These are phyloP conservation scores for Taiozyma sp. DNA, from an alignment of 1,139 yeast genomes.

Conservation along the genomic window DNA sequence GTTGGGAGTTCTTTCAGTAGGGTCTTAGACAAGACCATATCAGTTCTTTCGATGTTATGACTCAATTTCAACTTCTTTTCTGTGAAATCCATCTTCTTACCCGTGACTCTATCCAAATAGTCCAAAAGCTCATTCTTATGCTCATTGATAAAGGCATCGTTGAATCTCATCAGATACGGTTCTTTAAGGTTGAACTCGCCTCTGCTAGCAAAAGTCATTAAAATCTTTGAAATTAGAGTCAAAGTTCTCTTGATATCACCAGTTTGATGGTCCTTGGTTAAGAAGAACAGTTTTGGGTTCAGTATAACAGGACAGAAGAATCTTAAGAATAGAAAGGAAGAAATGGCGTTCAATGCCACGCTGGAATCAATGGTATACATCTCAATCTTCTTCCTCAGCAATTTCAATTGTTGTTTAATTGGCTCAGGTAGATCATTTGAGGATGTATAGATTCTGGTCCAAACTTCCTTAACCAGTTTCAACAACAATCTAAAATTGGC, in stretches of 20 bases:
- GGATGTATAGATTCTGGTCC: constrained; percentile 67
- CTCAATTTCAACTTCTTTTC: constrained; percentile 55
- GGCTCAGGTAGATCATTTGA: constrained; percentile 74
- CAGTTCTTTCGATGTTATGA: constrained; percentile 46
- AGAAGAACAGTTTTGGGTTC: constrained; percentile 79
- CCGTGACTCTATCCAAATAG: constrained; percentile 72
- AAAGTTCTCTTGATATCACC: constrained; percentile 72
- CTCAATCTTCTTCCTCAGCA: constrained; percentile 58
- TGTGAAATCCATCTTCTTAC: constrained; percentile 61
- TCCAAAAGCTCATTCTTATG: constrained; percentile 56
- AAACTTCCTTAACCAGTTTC: constrained; percentile 56
- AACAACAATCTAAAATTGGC: constrained; percentile 51
- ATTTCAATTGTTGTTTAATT: constrained; percentile 56
- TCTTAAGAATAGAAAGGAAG: constrained; percentile 80
- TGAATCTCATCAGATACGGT: constrained; percentile 71
- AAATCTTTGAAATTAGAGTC: constrained; percentile 76
- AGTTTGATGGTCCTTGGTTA: constrained; percentile 66
- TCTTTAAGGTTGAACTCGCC: constrained; percentile 76
- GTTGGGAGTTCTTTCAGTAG: constrained; percentile 57
- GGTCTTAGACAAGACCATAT: constrained; percentile 31
- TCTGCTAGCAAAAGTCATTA: constrained; percentile 77
- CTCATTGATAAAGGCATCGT: constrained; percentile 50
- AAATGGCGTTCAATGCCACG: constrained; percentile 57
- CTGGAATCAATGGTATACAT: constrained; percentile 44
- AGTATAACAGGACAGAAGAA: constrained; percentile 89